Base-by-base conservation (phyloP, 2,329 filamentous ascomycete species). In the Tolypocladium guangdongense region DNA sequence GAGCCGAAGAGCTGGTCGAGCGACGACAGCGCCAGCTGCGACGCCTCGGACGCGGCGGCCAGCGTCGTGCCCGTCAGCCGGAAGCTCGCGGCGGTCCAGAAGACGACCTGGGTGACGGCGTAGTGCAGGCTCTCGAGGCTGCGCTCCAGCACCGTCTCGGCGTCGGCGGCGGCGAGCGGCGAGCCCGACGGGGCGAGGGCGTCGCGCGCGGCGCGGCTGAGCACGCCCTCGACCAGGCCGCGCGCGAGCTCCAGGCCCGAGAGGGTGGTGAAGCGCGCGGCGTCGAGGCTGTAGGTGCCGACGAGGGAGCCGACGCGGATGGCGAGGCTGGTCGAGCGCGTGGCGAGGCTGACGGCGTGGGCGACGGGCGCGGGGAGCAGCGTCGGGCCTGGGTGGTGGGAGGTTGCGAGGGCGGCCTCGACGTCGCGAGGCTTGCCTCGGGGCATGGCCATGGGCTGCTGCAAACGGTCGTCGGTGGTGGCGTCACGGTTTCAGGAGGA, bases 1-100 rank as follows among this genome's bases (percentile, higher is more conserved):
- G 81, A 83, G 16, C 83, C 83, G 32, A 86, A 78, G 39, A 86
- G 77, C 57, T 82, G 78, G 61, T 87, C 83, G 24, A 87, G 68
- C 0, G 78, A 77, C 3, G 76, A 76, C 10, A 86, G 69, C 0
- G 83, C 67, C 35, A 83, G 68, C 55, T 83, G 80, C 0, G 81
- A 81, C 7, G 80, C 64, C 50, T 82, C 76, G 8, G 79, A 81
- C 6, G 74, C 75, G 16, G 76, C 72, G 20, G 75, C 76, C 18
- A 83, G 66, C 5, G 80, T 76, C 1, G 79, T 76, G 11, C 74
- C 74, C 1, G 80, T 82, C 11, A 84, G 61, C 47, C 82, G 73
- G 59, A 85, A 84, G 48, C 81, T 75, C 2, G 82, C 76, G 2
- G 78, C 77, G 2, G 81, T 82, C 72, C 79, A 82, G 59, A 84